A percentile compares a stretch with the other conserved stretches of the same genome.
Conservation (phyloP, 164 flowering plant species). For the Annona squamosa region DNA sequence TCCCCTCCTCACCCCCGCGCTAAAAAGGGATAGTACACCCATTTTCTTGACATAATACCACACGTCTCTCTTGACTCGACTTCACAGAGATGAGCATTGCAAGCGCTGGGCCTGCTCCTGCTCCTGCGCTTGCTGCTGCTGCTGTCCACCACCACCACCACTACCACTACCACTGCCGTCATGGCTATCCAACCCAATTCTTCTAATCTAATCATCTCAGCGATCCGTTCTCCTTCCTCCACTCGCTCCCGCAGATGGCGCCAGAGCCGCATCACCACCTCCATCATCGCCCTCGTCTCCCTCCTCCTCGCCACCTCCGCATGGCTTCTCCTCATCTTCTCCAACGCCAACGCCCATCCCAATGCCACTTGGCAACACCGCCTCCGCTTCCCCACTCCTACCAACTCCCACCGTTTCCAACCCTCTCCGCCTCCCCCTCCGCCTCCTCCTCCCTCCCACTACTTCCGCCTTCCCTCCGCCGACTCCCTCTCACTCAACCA, state of each 20-base stretch:
- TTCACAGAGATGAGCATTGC: not conserved
- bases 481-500: slow-evolving; percentile 26
- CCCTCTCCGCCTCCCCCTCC: slow-evolving; percentile 23
- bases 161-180: too few species aligned
- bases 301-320: slow-evolving; percentile 43
- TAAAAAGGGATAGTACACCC: not conserved
- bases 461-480: slow-evolving; percentile 15
- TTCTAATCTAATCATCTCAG: not conserved
- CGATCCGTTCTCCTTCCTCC: not conserved
- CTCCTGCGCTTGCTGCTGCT: not conserved
- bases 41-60: not conserved
- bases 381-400: slow-evolving; percentile 8
- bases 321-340: slow-evolving; percentile 52
- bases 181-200: not conserved
- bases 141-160: not conserved
- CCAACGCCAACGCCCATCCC: slow-evolving; percentile 26
- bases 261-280: slow-evolving; percentile 28
- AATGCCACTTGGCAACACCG: slow-evolving; percentile 23
- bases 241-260: slow-evolving; percentile 26
- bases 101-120: not conserved
- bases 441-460: slow-evolving; percentile 25
- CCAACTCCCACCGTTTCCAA: slow-evolving; percentile 5
- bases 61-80: not conserved
- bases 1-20: not conserved
- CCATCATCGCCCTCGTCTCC: slow-evolving; percentile 29